Evolutionary conservation across 2,329 filamentous ascomycete genomes (phyloP).

Genomic region (Sporothrix humicola): DNA sequence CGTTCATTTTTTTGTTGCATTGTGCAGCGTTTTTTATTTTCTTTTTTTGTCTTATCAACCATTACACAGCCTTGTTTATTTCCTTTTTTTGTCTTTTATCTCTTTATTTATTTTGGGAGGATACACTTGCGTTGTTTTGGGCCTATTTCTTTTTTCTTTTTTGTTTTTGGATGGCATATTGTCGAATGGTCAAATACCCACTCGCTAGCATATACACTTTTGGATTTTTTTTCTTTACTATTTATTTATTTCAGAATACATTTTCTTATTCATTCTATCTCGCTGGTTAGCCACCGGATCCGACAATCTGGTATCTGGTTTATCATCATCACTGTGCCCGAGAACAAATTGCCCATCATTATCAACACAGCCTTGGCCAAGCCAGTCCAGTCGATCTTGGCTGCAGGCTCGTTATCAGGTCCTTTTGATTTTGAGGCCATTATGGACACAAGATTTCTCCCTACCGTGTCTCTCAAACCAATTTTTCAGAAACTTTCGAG

Average conservation of each 20-base stretch:
- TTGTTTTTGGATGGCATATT: conserved; percentile 25
- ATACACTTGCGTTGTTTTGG: conserved; percentile 13
- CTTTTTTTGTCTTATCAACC: conserved; percentile 25
- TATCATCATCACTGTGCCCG: neutral
- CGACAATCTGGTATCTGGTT: neutral
- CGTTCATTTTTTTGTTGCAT: conserved; percentile 26
- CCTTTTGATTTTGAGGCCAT: neutral
- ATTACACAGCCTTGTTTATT: conserved; percentile 11
- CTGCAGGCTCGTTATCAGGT: neutral
- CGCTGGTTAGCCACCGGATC: neutral
- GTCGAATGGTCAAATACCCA: conserved; percentile 34
- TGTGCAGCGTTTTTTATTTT: conserved; percentile 31
- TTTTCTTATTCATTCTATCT: neutral
- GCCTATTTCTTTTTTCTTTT: neutral
- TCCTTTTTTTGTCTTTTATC: conserved; percentile 4
- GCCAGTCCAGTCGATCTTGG: neutral
- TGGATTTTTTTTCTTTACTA: conserved; percentile 20
- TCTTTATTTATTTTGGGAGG: neutral
- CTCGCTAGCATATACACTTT: conserved; percentile 29
- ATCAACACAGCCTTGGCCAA: neutral
- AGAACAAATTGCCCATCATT: neutral
- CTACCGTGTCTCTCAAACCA: neutral
- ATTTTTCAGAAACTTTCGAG: no score
- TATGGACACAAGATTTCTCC: neutral
- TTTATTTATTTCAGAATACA: neutral